Conservation (phyloP, 2,329 filamentous ascomycete genomes). For the Penicillium sp. region DNA sequence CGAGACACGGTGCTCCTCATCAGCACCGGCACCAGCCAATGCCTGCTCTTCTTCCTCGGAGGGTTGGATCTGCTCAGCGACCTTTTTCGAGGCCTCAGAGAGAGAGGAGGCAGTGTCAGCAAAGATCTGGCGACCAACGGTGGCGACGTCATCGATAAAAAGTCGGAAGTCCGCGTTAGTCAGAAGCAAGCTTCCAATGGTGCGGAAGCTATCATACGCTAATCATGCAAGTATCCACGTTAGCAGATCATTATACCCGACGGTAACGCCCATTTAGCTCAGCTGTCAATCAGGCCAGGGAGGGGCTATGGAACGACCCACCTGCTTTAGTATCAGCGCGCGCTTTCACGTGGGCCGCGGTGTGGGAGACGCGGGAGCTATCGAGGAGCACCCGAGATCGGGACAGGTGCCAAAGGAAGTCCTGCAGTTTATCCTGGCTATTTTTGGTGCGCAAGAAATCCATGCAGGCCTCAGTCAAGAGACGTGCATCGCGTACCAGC, state of each 20-base stretch:
- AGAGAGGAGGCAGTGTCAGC: conserved; percentile 80
- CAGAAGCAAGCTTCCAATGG: conserved; percentile 78
- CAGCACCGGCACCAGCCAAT: conserved; percentile 49
- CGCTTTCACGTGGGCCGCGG: conserved; percentile 63
- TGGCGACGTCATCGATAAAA: conserved; percentile 77
- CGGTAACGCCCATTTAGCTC: conserved; percentile 1
- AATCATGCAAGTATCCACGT: conserved; percentile 9
- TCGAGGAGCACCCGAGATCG: conserved; percentile 73
- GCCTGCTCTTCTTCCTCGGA: conserved; percentile 60
- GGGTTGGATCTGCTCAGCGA: conserved; percentile 72
- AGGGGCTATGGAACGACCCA: conserved; percentile 32
- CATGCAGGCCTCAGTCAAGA: conserved; percentile 78
- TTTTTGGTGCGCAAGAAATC: conserved; percentile 84
- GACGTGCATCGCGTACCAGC: conserved; percentile 69
- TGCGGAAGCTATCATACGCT: conserved; percentile 81
- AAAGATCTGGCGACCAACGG: conserved; percentile 80
- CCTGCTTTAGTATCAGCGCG: conserved; percentile 72
- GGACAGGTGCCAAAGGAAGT: conserved; percentile 82
- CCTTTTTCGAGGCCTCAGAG: conserved; percentile 72
- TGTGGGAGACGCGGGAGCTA: conserved; percentile 61
- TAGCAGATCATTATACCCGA: conserved; percentile 10
- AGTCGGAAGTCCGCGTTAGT: conserved; percentile 89
- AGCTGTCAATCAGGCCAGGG: background rate
- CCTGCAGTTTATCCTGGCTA: conserved; percentile 78
- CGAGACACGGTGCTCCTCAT: conserved; percentile 54